These are phyloP conservation scores for Cyberlindnera petersonii DNA, from an alignment of 805 yeast genomes.

Conservation along the genomic window DNA sequence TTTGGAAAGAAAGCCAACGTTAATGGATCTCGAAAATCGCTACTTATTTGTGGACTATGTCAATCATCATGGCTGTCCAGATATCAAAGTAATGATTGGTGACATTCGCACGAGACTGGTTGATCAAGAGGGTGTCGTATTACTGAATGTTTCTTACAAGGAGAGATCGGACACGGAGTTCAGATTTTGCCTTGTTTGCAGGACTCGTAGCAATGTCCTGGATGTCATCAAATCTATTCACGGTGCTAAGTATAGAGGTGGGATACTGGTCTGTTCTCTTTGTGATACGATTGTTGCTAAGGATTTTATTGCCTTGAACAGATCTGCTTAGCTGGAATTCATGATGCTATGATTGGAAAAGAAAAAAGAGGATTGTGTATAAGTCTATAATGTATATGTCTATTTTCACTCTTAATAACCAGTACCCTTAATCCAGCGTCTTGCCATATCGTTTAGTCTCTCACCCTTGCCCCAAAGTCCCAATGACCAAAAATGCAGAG, in stretches of 20 bases:
- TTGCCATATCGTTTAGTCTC: constrained; percentile 46
- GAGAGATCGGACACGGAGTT: neutral
- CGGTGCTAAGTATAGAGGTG: constrained; percentile 4
- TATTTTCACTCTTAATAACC: neutral
- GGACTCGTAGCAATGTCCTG: constrained; percentile 2
- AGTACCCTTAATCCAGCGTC: constrained; percentile 49
- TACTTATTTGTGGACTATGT: constrained; percentile 2
- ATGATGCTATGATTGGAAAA: neutral
- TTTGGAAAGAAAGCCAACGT: neutral
- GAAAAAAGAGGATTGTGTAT: neutral
- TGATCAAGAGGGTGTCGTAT: too few relatives aligned
- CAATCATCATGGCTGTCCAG: neutral
- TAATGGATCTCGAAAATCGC: neutral
- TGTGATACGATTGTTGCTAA: constrained; percentile 13
- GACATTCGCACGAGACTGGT: neutral
- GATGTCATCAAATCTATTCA: constrained; percentile 7
- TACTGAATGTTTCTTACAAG: neutral
- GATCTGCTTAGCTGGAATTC: neutral
- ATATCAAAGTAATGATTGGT: neutral
- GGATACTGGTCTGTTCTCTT: neutral
- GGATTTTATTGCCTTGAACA: constrained; percentile 2
- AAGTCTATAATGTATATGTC: neutral
- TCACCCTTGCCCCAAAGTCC: constrained; percentile 56
- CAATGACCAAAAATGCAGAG: constrained; percentile 64
- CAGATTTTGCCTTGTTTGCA: constrained; percentile 1